Base-by-base conservation (phyloP, 2,329 filamentous ascomycete species). In the Xylaria polymorpha region DNA sequence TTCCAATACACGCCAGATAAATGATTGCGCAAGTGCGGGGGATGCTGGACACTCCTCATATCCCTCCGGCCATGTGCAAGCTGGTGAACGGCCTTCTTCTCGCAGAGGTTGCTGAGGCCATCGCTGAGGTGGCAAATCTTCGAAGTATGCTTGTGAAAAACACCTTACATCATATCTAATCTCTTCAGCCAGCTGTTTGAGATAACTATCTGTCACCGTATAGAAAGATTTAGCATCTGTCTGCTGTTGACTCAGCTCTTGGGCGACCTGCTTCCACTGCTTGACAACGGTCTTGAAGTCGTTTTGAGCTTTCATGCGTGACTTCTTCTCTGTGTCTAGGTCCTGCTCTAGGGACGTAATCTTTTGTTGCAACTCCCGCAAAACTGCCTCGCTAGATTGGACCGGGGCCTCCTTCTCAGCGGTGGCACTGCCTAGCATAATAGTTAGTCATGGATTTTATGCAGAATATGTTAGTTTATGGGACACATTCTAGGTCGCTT, bases 231-330 rank as follows among this genome's bases (percentile, higher is more conserved):
- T 64, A 4, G 53, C 41, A 4, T 64, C 51, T 14, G 61, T 39
- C 8, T 48, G 41, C 3, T 48, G 51, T 29, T 57, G 57, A 15
- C 43, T 55, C n/a, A 64, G 51, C 41, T 64, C 61, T 2, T 64
- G 61, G 14, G 61, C 61, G 20, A 64, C n/a, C 51, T 64, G 51
- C 43, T 64, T 64, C 61, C 61, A 64, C 20, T 48, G 41, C 53
- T 56, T 46, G 15, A 25, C 8, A 29, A 48, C 51, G 4, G 14
- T 29, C 9, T 57, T 48, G 10, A 57, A 37, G 43, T 48, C 32
- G 32, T 1, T 12, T 29, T 64, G 51, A 4, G 61, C 41, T 41
- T 64, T 57, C 6, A 48, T 29, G n/a, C 51, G 61, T 29, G 50
- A 32, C 43, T 57, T 48, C 20, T 29, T 64, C 32, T 64, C 61